These are phyloP conservation scores for Salix arbutifolia DNA, from an alignment of 345 rosid species.

Conservation along the genomic window DNA sequence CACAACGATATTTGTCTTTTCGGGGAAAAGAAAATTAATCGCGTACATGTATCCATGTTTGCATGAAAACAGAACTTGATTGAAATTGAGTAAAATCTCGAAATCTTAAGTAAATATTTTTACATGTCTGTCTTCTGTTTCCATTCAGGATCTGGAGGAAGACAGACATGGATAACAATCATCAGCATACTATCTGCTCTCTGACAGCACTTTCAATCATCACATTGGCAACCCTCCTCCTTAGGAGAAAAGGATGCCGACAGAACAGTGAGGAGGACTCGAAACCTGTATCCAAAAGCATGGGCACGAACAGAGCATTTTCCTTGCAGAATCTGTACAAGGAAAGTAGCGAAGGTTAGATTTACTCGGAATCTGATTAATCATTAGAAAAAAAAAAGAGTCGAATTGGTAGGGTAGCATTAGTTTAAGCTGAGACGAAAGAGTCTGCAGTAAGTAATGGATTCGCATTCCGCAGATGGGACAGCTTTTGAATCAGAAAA, in stretches of 20 bases:
- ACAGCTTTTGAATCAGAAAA: conserved; percentile 50
- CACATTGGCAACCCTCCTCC: conserved; percentile 18
- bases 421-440: background rate
- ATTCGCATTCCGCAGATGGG: conserved; percentile 24
- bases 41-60: too few species aligned
- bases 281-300: conserved; percentile 33
- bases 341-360: conserved; percentile 47
- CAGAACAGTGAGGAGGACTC: conserved; percentile 15
- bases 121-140: conserved; percentile 8
- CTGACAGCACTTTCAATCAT: conserved; percentile 23
- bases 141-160: conserved; percentile 18
- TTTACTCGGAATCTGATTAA: background rate
- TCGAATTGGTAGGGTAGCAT: background rate
- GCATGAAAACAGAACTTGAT: background rate
- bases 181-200: conserved; percentile 28
- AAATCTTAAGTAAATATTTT: background rate
- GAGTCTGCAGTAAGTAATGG: background rate
- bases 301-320: conserved; percentile 23
- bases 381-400: background rate
- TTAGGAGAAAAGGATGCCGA: conserved; percentile 21
- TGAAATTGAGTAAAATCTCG: background rate
- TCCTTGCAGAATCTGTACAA: conserved; percentile 29
- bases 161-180: conserved; percentile 30
- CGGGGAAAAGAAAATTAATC: too few species aligned
- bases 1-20: too few species aligned